These are phyloP conservation scores for Sphaerulina musiva DNA, from an alignment of 2,329 filamentous ascomycete species.

Conservation along the genomic window DNA sequence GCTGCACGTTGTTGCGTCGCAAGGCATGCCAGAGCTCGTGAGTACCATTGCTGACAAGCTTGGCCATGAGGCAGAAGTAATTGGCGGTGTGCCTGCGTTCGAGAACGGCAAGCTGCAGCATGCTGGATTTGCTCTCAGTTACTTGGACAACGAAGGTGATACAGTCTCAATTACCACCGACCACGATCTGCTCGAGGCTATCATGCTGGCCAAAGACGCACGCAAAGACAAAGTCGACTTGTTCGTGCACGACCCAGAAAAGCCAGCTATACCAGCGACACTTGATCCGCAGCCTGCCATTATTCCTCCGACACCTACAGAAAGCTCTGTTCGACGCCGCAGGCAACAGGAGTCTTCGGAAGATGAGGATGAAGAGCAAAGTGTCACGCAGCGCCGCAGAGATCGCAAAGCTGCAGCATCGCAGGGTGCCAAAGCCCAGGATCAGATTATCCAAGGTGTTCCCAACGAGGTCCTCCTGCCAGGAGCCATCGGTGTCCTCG, in stretches of 20 bases:
- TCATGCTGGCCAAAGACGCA: conserved; percentile 70
- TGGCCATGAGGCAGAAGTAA: conserved; percentile 69
- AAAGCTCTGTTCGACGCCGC: conserved; percentile 44
- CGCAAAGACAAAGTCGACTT: conserved; percentile 90
- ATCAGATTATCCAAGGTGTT: conserved; percentile 82
- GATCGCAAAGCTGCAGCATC: conserved; percentile 26
- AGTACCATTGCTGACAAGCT: conserved; percentile 74
- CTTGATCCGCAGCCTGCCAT: conserved; percentile 54
- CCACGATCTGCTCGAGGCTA: conserved; percentile 83
- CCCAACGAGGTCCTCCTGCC: conserved; percentile 91
- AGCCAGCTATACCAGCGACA: conserved; percentile 67
- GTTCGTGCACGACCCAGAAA: conserved; percentile 88
- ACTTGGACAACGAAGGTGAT: conserved; percentile 93
- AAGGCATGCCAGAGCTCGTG: conserved; percentile 75
- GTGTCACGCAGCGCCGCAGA: conserved; percentile 31
- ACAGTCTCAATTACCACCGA: conserved; percentile 95
- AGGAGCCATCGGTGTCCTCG: conserved; percentile 89
- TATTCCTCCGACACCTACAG: conserved; percentile 45
- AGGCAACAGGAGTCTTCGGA: conserved; percentile 48
- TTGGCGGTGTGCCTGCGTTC: conserved; percentile 72
- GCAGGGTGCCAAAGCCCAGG: conserved; percentile 50
- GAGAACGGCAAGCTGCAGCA: conserved; percentile 72
- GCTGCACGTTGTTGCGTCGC: conserved; percentile 72
- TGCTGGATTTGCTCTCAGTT: conserved; percentile 84
- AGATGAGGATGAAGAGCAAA: conserved; percentile 48